Evolutionary conservation across 805 yeast species (phyloP).

Genomic region (Yarrowia phangngaensis): DNA sequence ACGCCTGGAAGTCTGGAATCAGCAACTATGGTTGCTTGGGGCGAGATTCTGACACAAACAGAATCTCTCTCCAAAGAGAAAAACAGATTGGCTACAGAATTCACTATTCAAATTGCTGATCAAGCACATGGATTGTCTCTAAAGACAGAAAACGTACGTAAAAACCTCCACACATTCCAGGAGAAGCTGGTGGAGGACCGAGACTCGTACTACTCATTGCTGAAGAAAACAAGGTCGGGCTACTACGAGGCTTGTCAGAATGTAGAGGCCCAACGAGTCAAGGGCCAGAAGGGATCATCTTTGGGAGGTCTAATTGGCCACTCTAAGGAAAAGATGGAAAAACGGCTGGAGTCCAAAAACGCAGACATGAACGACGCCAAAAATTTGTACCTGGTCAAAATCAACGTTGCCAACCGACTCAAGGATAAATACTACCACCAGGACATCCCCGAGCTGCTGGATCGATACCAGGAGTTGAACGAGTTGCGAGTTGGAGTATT

Average conservation of each 20-base stretch:
- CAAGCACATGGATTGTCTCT: conserved; percentile 54
- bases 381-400: conserved; percentile 73
- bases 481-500: conserved; percentile 70
- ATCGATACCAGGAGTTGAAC: conserved; percentile 75
- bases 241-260: conserved; percentile 77
- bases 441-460: conserved; percentile 87
- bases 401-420: conserved; percentile 80
- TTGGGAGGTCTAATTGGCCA: conserved; percentile 28
- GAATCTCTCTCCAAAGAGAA: conserved; percentile 73
- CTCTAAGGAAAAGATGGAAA: conserved; percentile 42
- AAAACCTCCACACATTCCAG: conserved; percentile 55
- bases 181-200: conserved; percentile 51
- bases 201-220: conserved; percentile 51
- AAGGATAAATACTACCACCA: conserved; percentile 92
- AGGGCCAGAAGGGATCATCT: conserved; percentile 50
- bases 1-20: conserved; percentile 95
- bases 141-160: conserved; percentile 53
- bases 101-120: conserved; percentile 57
- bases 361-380: conserved; percentile 83
- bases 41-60: conserved; percentile 75
- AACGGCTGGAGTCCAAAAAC: conserved; percentile 57
- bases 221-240: conserved; percentile 61
- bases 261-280: conserved; percentile 77
- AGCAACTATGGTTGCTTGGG: conserved; percentile 87
- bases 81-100: conserved; percentile 53